Base-by-base conservation (phyloP, 257 asterid species). In the Apocynum venetum region DNA sequence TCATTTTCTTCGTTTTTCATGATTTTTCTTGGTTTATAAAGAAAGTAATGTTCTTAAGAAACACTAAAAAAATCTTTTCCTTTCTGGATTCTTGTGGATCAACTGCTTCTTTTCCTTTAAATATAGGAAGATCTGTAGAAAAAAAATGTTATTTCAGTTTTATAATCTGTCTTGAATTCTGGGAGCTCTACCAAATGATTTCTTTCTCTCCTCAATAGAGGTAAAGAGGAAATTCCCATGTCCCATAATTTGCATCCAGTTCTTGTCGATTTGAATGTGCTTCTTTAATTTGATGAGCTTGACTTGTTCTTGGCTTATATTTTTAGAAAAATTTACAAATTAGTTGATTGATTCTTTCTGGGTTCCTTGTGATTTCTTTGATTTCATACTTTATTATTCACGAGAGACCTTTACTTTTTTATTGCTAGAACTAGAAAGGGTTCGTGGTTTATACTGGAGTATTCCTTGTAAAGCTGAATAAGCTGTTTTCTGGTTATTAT, bases 171-270 rank as follows among this genome's bases (percentile, higher is more conserved):
- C 85, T 86, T 14, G 31, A 63, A 66, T n/a, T 53, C 83, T 79
- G 74, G 88, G 88, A 80, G 76, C 84, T 71, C 81, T 72, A 80
- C 8, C 75, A 60, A 56, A 83, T 84, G 79, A 60, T 72, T 78
- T 63, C 84, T 74, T 71, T 76, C 81, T 63, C 72, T 69, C 76
- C 75, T 79, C 48, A 51, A 51, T 78, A 44, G 74, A 76, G 87
- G 87, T 82, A 81, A 77, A 19, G 15, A 40, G 71, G 57, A 52
- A 60, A 46, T 75, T 44, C 9, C 10, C 8, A 4, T 11, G 38
- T 73, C 78, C 49, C 49, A 1, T 49, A 6, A 56, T n/a, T n/a
- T 70, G 9, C 6, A 6, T 66, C 13, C 17, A 4, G 47, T 53
- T 43, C 20, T 70, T 57, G 70, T 3, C 46, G 40, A 9, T 52